Evolutionary conservation across 73 alveolate genomes (phyloP).

Genomic region (Urostyla sp.): DNA sequence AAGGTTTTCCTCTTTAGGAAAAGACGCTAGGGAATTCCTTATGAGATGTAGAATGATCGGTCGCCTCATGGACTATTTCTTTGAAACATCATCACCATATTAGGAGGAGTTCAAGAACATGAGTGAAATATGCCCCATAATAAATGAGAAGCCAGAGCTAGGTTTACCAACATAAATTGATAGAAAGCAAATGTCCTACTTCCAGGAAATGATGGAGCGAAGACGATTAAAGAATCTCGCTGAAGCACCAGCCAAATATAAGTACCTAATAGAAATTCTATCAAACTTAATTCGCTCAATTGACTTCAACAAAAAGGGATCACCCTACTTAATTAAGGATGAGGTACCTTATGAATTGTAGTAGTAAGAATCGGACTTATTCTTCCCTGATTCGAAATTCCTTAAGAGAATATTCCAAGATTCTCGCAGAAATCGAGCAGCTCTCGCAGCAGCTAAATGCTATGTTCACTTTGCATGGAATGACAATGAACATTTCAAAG

Average conservation of each 20-base stretch:
- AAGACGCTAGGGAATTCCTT: slow-evolving; percentile 57
- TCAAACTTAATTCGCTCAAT: slow-evolving; percentile 42
- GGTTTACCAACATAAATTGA: slow-evolving; percentile 65
- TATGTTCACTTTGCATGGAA: slow-evolving; percentile 59
- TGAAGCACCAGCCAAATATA: slow-evolving; percentile 57
- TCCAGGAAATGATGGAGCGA: slow-evolving; percentile 57
- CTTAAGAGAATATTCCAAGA: slow-evolving; percentile 19
- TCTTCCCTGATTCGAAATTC: slow-evolving; percentile 47
- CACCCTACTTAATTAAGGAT: slow-evolving; percentile 29
- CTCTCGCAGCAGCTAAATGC: not conserved
- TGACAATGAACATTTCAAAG: slow-evolving; percentile 18
- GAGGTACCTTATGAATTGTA: not conserved
- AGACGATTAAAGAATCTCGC: slow-evolving; percentile 49
- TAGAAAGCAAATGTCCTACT: slow-evolving; percentile 43
- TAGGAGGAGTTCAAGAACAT: slow-evolving; percentile 47
- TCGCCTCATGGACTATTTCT: slow-evolving; percentile 49
- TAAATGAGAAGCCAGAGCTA: slow-evolving; percentile 34
- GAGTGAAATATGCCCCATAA: slow-evolving; percentile 13
- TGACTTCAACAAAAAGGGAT: not conserved
- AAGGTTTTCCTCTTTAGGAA: slow-evolving; percentile 64
- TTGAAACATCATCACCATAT: slow-evolving; percentile 29
- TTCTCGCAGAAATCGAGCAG: slow-evolving; percentile 25
- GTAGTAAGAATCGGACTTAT: slow-evolving; percentile 36
- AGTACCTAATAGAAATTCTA: slow-evolving; percentile 55
- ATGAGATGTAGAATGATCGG: slow-evolving; percentile 59